Evolutionary conservation across 1,284 basidiomycete genomes (phyloP), one percentile per base, ranked within the genome.

Genomic region (Irpex sp.): DNA sequence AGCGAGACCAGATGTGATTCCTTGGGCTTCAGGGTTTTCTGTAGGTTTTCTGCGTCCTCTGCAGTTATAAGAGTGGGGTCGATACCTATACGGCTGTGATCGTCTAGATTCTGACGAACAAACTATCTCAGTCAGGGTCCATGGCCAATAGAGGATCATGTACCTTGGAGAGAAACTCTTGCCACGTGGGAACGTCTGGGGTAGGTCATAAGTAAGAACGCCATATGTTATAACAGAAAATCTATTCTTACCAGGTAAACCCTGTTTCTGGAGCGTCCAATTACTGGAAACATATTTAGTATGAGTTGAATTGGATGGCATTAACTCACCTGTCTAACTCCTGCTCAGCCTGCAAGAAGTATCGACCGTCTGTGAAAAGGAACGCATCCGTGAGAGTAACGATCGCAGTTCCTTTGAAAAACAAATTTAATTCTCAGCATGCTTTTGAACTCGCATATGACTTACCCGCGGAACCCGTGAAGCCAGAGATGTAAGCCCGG

Each of bases 211-310:
- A n/a, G 52, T 54, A 14, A 33, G 12, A 49, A 35, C 66, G 55
- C 47, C 56, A 61, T 56, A 64, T 36, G 61, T 19, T n/a, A 28
- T 49, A 5, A n/a, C 7, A 9, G 28, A 8, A 51, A 51, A 51
- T 39, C 48, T 16, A 65, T 59, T 64, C 62, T 87, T 53, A 63
- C 91, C 86, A 74, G 85, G 85, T 35, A 93, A 71, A 5, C 94
- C 96, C 68, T 91, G 86, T 73, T 93, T 96, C 92, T 96, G 95
- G 69, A 98, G 76, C 1, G 82, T 90, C 96, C 96, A 98, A 65
- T 96, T 94, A 57, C 86, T 90, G 42, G 14, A n/a, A 18, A 51
- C 19, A 35, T 19, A 47, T 4, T 58, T 12, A 49, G 19, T 56
- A 16, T 18, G 16, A 28, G 35, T 57, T 18, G 19, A n/a, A 36